A percentile compares a stretch with the other conserved stretches of the same genome.
phyloP scores from a whole-genome alignment of 1,284 basidiomycete genomes.

The Moniliella sp. region DNA sequence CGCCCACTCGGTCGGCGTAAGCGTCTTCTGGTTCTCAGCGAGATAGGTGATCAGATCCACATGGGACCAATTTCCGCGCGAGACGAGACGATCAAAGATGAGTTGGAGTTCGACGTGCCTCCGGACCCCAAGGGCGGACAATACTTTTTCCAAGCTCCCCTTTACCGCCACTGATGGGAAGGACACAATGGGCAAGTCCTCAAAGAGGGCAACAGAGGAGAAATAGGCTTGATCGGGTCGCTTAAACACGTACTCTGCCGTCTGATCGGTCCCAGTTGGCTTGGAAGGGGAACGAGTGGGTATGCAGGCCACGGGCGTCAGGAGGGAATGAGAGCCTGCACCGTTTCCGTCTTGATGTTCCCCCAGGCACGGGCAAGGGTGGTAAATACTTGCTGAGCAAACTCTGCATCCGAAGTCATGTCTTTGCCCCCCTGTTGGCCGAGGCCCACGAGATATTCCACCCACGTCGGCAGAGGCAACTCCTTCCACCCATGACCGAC shows the following conservation, averaged over 20 bases:
- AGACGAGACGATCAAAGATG: conserved; percentile 36
- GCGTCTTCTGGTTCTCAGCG: conserved; percentile 55
- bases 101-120: conserved; percentile 52
- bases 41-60: conserved; percentile 39
- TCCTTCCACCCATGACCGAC: conserved; percentile 50
- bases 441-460: conserved; percentile 45
- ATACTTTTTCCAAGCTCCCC: conserved; percentile 53
- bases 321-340: conserved; percentile 43
- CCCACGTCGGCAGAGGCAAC: conserved; percentile 55
- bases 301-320: conserved; percentile 54
- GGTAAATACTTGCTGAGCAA: conserved; percentile 60
- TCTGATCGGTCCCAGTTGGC: no score
- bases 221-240: conserved; percentile 63
- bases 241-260: conserved; percentile 52
- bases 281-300: no score
- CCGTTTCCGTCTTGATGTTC: conserved; percentile 44
- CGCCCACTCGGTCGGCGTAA: conserved; percentile 50
- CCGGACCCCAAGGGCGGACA: conserved; percentile 60
- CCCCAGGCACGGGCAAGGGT: conserved; percentile 58
- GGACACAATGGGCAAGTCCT: conserved; percentile 54
- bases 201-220: conserved; percentile 62
- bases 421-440: conserved; percentile 28
- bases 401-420: conserved; percentile 47
- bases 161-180: conserved; percentile 55
- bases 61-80: conserved; percentile 36